Base-by-base conservation (phyloP, 1,139 yeast species). In the Yamadazyma atlantica region DNA sequence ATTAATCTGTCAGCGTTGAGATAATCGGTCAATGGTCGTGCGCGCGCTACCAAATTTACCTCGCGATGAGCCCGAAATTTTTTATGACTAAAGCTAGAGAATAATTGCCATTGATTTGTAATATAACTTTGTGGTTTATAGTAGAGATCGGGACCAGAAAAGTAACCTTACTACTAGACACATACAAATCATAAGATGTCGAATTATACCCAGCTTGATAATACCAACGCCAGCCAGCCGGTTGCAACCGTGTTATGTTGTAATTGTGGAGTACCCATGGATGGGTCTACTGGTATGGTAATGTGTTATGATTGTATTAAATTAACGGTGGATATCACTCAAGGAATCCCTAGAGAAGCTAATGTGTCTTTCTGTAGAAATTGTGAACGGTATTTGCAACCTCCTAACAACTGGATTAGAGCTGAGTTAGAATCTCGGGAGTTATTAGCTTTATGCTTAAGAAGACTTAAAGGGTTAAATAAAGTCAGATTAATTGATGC, bases 221-320 rank as follows among this genome's bases (percentile, higher is more conserved):
- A 56, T 33, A 50, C 51, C 21, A 62, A 56, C 22, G 54, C 51
- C 13, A 62, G 69, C n/a, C 54, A 43, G 18, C 43, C 33, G 3
- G 77, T 70, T 17, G 95, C 97, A 18, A 92, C 97, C 2, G 95
- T 94, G 44, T 77, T 92, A 44, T 92, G 99, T 73, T 89, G 96
- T 66, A 88, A 87, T 82, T 92, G 99, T 83, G 97, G 98, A 64
- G 87, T 86, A 41, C 97, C 98, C 35, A 87, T 94, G 80, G 97
- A 92, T 58, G 97, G 97, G 33, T 86, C 96, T 23, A 73, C 79
- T 22, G 97, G 98, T 22, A 70, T 90, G 46, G 96, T 89, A 22
- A 89, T 92, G 96, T 94, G 98, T 69, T 84, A 87, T 69, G 97
- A 94, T 66, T 92, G 99, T 78, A 88, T 92, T 60, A 87, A 88